Evolutionary conservation across 2,329 filamentous ascomycete species (phyloP).

Genomic region (Aspergillus awamori): DNA sequence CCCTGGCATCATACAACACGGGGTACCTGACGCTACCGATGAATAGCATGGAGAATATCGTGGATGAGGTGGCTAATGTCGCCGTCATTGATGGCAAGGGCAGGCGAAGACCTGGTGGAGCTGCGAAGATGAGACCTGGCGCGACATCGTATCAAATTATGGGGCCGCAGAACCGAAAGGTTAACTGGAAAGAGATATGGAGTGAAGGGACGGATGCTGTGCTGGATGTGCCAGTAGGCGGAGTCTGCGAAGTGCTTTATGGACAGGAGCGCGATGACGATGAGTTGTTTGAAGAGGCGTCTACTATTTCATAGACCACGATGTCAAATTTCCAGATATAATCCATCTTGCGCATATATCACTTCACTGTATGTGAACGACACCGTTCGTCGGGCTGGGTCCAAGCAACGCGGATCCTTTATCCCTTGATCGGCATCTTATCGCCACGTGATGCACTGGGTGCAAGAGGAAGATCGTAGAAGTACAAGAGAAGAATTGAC

Average conservation of each 20-base stretch:
- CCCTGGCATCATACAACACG: slow-evolving; percentile 86
- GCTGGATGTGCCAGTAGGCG: slow-evolving; percentile 92
- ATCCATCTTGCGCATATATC: neutral
- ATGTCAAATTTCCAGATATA: neutral
- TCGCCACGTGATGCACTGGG: neutral
- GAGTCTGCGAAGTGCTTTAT: slow-evolving; percentile 93
- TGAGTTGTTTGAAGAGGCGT: slow-evolving; percentile 22
- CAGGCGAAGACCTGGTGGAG: slow-evolving; percentile 51
- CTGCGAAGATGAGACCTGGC: slow-evolving; percentile 46
- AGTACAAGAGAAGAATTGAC: neutral
- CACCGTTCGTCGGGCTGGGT: neutral
- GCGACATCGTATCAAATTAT: slow-evolving; percentile 47
- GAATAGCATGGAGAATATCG: slow-evolving; percentile 80
- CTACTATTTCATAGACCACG: neutral
- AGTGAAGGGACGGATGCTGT: slow-evolving; percentile 93
- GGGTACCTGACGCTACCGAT: slow-evolving; percentile 83
- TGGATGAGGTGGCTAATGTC: slow-evolving; percentile 85
- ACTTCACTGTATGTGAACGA: neutral
- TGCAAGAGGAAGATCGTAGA: no score
- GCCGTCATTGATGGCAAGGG: slow-evolving; percentile 78
- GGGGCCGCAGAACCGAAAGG: slow-evolving; percentile 45
- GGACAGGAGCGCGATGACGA: slow-evolving; percentile 58
- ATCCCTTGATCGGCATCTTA: slow-evolving; percentile 2
- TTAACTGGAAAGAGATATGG: slow-evolving; percentile 83
- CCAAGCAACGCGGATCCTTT: neutral